These are phyloP conservation scores for Aspergillus vadensis DNA, from an alignment of 2,329 filamentous ascomycete genomes.

Conservation along the genomic window DNA sequence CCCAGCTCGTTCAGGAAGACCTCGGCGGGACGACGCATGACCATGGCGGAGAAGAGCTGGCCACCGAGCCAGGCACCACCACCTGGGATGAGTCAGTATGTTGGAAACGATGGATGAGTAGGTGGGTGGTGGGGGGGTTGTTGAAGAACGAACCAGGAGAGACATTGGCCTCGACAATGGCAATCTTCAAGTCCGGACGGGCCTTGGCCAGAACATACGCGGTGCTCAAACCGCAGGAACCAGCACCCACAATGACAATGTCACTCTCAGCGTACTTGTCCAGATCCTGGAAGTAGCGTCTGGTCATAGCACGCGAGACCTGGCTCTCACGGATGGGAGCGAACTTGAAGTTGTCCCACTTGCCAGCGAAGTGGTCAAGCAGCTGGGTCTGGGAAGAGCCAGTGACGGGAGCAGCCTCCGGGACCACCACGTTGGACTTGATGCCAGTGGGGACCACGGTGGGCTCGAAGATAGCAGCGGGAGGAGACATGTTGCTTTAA, in stretches of 20 bases:
- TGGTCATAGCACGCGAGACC: conserved; percentile 90
- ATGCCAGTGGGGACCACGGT: conserved; percentile 40
- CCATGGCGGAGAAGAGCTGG: conserved; percentile 92
- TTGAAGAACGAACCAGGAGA: conserved; percentile 59
- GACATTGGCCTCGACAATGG: conserved; percentile 85
- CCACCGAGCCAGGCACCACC: conserved; percentile 92
- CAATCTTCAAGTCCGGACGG: conserved; percentile 87
- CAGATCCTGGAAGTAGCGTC: conserved; percentile 88
- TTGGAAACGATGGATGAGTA: background rate
- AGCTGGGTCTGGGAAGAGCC: conserved; percentile 54
- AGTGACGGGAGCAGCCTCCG: conserved; percentile 41
- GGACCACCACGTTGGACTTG: conserved; percentile 49
- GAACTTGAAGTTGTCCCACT: conserved; percentile 83
- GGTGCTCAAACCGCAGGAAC: conserved; percentile 81
- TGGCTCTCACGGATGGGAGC: conserved; percentile 86
- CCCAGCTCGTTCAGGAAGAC: conserved; percentile 79
- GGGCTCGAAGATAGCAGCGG: conserved; percentile 65
- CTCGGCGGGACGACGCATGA: conserved; percentile 91
- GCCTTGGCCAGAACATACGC: conserved; percentile 82
- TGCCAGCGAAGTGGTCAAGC: conserved; percentile 67
- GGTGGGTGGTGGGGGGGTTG: too few relatives aligned
- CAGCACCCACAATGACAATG: conserved; percentile 89
- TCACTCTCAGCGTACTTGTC: conserved; percentile 89
- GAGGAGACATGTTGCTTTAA: conserved; percentile 70
- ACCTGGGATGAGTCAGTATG: conserved; percentile 46